Percentiles rank a stretch among this genome's conserved stretches.
Evolutionary conservation across 1,284 basidiomycete genomes (phyloP).

Genomic region (Trametes versicolor): DNA sequence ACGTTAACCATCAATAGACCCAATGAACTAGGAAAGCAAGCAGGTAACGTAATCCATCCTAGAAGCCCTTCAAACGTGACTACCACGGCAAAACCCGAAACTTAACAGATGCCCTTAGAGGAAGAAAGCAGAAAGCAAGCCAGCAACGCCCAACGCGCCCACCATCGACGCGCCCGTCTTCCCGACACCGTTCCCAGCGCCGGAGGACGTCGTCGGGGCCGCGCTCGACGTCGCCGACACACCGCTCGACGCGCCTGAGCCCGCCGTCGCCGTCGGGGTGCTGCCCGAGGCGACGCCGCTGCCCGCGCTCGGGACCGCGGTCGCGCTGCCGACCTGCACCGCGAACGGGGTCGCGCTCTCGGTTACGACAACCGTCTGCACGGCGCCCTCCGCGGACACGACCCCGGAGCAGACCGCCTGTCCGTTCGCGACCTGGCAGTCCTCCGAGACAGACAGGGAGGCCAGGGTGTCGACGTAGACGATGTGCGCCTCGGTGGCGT

Average conservation of each 20-base stretch:
- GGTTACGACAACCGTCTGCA: conserved; percentile 21
- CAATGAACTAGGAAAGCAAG: too few relatives aligned
- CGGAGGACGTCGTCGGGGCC: conserved; percentile 2
- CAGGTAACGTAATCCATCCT: too few relatives aligned
- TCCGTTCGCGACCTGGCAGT: conserved; percentile 37
- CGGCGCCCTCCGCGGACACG: conserved; percentile 21
- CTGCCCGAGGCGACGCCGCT: conserved; percentile 3
- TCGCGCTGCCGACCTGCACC: conserved; percentile 36
- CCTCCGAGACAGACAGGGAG: conserved; percentile 34
- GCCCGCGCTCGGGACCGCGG: neutral
- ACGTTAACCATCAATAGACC: neutral
- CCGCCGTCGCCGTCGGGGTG: conserved; percentile 15
- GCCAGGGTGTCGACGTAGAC: conserved; percentile 33
- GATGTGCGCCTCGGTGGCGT: conserved; percentile 39
- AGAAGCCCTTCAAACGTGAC: too few relatives aligned
- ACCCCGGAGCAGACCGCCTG: conserved; percentile 41
- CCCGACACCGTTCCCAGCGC: conserved; percentile 24
- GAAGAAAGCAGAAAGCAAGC: conserved; percentile 27
- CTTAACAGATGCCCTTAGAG: conserved; percentile 16
- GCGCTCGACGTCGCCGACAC: conserved; percentile 10
- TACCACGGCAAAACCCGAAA: neutral
- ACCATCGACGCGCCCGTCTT: conserved; percentile 13
- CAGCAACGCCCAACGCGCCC: conserved; percentile 24
- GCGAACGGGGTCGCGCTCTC: conserved; percentile 39
- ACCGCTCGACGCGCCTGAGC: conserved; percentile 14